Evolutionary conservation across 768 basidiomycete species (phyloP).

Genomic region (Sarcodon sp.): DNA sequence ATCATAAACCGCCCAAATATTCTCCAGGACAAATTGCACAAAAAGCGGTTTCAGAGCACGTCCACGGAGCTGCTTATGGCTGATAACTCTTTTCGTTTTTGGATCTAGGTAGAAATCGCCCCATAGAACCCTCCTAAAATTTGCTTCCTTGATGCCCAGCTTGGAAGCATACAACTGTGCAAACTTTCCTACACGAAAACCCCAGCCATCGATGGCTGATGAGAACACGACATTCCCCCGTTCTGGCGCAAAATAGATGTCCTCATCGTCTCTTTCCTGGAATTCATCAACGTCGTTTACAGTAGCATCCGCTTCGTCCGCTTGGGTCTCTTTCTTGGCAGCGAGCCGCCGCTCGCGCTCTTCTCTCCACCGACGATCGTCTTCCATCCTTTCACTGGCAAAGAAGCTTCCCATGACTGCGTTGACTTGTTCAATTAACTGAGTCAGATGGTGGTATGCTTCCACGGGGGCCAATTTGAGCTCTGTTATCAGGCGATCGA

Average conservation of each 20-base stretch:
- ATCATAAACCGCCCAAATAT: constrained; percentile 95
- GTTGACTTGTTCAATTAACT: constrained; percentile 93
- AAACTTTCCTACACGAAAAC: constrained; percentile 88
- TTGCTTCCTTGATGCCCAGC: constrained; percentile 81
- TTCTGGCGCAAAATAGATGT: constrained; percentile 94
- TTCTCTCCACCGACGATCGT: constrained; percentile 89
- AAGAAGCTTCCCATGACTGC: constrained; percentile 97
- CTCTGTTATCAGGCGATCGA: constrained; percentile 90
- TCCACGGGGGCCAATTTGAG: constrained; percentile 84
- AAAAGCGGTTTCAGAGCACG: constrained; percentile 87
- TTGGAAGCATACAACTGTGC: constrained; percentile 86
- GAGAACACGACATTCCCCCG: constrained; percentile 94
- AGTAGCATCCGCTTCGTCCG: constrained; percentile 36
- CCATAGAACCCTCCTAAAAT: constrained; percentile 82
- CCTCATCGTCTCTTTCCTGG: constrained; percentile 94
- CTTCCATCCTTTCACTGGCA: constrained; percentile 92
- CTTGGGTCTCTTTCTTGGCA: constrained; percentile 56
- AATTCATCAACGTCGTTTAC: constrained; percentile 56
- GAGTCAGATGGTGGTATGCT: constrained; percentile 88
- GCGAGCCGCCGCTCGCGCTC: constrained; percentile 76
- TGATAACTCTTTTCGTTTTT: constrained; percentile 88
- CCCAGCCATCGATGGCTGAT: constrained; percentile 95
- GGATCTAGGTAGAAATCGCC: constrained; percentile 96
- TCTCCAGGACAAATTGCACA: constrained; percentile 94
- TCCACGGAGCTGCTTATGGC: constrained; percentile 80